Evolutionary conservation across 148 eudicot genomes (phyloP), one percentile per base, ranked within the genome.

Genomic region (Rhododendron henanense): DNA sequence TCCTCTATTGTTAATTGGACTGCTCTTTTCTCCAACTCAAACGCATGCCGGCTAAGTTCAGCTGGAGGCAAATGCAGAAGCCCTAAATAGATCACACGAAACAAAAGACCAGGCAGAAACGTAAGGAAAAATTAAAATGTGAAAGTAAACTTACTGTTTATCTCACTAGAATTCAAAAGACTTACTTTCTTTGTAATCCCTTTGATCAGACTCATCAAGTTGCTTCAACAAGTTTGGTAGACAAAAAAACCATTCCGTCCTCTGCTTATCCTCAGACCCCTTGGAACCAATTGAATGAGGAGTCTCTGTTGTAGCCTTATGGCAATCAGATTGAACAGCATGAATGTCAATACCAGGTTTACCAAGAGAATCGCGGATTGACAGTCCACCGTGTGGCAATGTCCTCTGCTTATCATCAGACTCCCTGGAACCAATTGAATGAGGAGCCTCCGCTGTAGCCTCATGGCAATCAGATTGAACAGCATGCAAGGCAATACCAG

Each of bases 1-100:
- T 71, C 76, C 37, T 71, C 76, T 71, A 71, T 15, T 33, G 76
- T 71, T 71, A 71, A 33, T 71, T 71, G 76, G 76, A 71, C n/a
- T 11, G 76, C 76, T 71, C 76, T 71, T 71, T 71, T 71, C 41
- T 71, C 76, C 76, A 71, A 71, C 41, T 71, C 76, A 71, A 71
- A 1, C 10, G 76, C 76, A 71, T 31, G 76, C 76, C 7, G 7
- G 76, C 76, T 71, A 71, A 71, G 76, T 71, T 71, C 41, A 71
- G n/a, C 39, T 71, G 76, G 76, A 25, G 76, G 76, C 41, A 33
- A 71, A 71, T 71, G 76, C 76, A 71, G 76, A 71, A 71, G 76
- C 76, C 76, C 76, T 71, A 71, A 55, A 71, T 71, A 71, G 76
- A 71, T 71, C 76, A 71, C 19, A 31, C 33, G 39, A 31, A 71